These are phyloP conservation scores for Chamaenerion angustifolium DNA, from an alignment of 345 rosid species.

Conservation along the genomic window DNA sequence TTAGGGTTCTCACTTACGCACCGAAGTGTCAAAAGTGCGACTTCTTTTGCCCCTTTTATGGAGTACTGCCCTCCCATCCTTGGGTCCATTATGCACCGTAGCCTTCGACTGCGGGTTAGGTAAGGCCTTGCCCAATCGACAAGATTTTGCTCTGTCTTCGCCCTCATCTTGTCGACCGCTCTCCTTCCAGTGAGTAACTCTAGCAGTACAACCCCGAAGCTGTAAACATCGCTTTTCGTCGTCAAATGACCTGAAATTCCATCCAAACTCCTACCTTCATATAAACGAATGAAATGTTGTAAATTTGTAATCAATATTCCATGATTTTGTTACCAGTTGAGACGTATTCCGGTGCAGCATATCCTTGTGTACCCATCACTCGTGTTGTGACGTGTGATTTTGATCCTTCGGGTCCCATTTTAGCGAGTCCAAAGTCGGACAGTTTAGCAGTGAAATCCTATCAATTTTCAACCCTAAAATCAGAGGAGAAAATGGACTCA, in stretches of 20 bases:
- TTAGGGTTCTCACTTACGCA: constrained; percentile 74
- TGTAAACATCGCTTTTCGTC: constrained; percentile 75
- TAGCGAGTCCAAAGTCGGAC: constrained; percentile 90
- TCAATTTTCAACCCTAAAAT: not conserved
- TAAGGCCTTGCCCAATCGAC: constrained; percentile 81
- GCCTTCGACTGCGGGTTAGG: constrained; percentile 49
- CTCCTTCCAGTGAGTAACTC: constrained; percentile 80
- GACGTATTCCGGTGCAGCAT: constrained; percentile 92
- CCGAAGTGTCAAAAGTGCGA: constrained; percentile 45
- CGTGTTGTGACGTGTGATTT: constrained; percentile 84
- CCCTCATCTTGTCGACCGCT: constrained; percentile 54
- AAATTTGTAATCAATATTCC: no score
- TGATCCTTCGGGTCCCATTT: constrained; percentile 92
- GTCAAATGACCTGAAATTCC: constrained; percentile 64
- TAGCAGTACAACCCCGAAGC: constrained; percentile 81
- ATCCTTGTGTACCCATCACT: constrained; percentile 95
- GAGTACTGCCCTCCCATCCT: constrained; percentile 77
- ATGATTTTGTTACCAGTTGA: constrained; percentile 40
- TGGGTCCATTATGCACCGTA: constrained; percentile 60
- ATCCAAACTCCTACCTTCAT: not conserved
- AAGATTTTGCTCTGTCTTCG: constrained; percentile 63
- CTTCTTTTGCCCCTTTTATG: constrained; percentile 69
- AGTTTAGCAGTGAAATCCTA: constrained; percentile 80
- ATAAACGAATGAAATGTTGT: no score
- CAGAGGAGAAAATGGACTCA: not conserved